Evolutionary conservation across 2,329 filamentous ascomycete species (phyloP).

Genomic region (Fusarium mangiferae): DNA sequence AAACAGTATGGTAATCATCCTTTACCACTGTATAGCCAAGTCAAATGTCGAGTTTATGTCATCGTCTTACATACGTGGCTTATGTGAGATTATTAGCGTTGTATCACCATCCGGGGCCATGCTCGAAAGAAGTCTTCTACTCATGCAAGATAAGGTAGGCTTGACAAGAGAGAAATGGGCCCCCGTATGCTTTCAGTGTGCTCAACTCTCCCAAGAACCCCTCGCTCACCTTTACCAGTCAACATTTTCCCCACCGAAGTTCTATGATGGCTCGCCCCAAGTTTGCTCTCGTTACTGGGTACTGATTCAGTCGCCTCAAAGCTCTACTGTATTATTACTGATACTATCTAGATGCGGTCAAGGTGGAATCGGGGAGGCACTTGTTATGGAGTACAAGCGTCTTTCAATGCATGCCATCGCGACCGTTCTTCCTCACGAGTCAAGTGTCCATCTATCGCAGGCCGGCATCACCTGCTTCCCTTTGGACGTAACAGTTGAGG

Average conservation of each 20-base stretch:
- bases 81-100: neutral
- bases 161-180: neutral
- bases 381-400: neutral
- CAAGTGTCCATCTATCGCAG: neutral
- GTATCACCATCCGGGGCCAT: neutral
- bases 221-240: rapidly evolving
- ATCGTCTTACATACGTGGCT: neutral
- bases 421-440: neutral
- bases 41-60: neutral
- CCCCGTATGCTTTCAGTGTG: neutral
- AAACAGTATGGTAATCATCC: neutral
- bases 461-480: neutral
- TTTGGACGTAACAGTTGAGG: neutral
- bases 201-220: neutral
- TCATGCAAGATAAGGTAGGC: neutral
- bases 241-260: rapidly evolving
- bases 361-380: neutral
- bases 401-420: neutral
- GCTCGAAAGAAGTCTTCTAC: rapidly evolving
- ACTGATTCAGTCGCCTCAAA: rapidly evolving
- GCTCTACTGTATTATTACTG: neutral
- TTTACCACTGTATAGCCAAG: neutral
- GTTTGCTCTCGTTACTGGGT: neutral
- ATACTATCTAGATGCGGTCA: neutral
- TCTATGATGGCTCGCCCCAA: neutral